These are phyloP conservation scores for Hypoxylon sp. DNA, from an alignment of 2,329 filamentous ascomycete genomes.

Conservation along the genomic window DNA sequence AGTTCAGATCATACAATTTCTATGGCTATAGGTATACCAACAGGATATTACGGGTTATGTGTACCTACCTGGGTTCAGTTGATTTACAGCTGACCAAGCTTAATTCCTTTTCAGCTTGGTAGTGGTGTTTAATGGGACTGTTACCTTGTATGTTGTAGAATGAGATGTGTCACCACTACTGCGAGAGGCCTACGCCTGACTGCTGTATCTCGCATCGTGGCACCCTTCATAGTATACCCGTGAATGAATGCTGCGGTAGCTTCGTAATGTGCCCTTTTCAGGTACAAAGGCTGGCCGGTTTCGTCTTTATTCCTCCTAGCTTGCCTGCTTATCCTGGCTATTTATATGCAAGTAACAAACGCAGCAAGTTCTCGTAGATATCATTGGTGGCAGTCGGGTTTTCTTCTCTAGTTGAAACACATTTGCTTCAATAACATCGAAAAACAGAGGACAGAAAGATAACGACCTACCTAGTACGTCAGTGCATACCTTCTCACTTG, in stretches of 20 bases:
- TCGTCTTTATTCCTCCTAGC: constrained; percentile 12
- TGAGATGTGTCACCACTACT: constrained; percentile 39
- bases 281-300: constrained; percentile 3
- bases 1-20: constrained; percentile 1
- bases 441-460: constrained; percentile 23
- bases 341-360: constrained; percentile 10
- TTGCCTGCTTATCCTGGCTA: not conserved
- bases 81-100: not conserved
- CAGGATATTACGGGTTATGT: constrained; percentile 13
- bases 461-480: constrained; percentile 35
- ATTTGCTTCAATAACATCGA: not conserved
- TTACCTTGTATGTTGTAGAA: constrained; percentile 18
- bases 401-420: constrained; percentile 16
- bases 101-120: not conserved
- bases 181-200: constrained; percentile 39
- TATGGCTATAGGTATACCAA: constrained; percentile 14
- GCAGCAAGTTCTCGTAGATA: not conserved
- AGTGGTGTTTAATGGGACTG: too few species aligned
- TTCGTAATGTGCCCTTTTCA: constrained; percentile 6
- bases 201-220: constrained; percentile 44
- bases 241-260: constrained; percentile 25
- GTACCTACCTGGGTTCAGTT: not conserved
- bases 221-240: constrained; percentile 22
- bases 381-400: not conserved
- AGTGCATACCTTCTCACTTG: constrained; percentile 34